A percentile compares a stretch with the other conserved stretches of the same genome.
These are phyloP conservation scores for Aspergillus hiratsukae DNA, from an alignment of 2,329 filamentous ascomycete species.

Conservation along the genomic window DNA sequence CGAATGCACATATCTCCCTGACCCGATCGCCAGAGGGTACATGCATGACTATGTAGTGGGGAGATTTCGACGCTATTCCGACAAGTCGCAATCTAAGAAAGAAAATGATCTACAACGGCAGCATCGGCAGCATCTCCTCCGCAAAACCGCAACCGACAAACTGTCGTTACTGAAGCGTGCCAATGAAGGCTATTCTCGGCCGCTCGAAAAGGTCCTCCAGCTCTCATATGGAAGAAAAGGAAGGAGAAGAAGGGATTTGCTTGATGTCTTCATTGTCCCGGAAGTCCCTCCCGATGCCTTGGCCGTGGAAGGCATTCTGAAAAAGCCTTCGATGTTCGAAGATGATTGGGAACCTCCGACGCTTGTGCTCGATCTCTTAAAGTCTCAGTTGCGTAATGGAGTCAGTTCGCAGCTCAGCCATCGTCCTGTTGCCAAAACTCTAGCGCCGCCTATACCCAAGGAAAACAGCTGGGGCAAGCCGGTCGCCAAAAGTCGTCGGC, in stretches of 20 bases:
- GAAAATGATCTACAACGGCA: constrained; percentile 14
- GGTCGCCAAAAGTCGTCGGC: constrained; percentile 24
- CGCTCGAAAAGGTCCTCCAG: constrained; percentile 50
- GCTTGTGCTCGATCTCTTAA: constrained; percentile 29
- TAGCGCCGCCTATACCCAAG: constrained; percentile 29
- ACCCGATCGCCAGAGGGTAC: constrained; percentile 49
- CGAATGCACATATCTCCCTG: constrained; percentile 58
- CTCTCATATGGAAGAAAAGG: constrained; percentile 56
- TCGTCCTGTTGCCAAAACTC: constrained; percentile 20
- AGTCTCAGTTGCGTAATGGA: constrained; percentile 30
- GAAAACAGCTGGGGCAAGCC: constrained; percentile 35
- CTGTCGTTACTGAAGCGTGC: constrained; percentile 48
- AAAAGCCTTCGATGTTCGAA: constrained; percentile 15
- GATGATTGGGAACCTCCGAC: constrained; percentile 34
- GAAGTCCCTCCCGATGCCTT: constrained; percentile 20
- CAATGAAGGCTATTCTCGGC: constrained; percentile 51
- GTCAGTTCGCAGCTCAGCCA: constrained; percentile 20
- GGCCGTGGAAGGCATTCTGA: constrained; percentile 16
- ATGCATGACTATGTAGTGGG: constrained; percentile 45
- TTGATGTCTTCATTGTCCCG: constrained; percentile 32
- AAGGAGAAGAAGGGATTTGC: constrained; percentile 46
- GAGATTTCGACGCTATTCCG: constrained; percentile 46
- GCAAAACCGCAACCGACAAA: constrained; percentile 28
- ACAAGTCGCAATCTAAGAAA: constrained; percentile 14
- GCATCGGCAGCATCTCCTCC: constrained; percentile 16